These are phyloP conservation scores for Thamnidium elegans DNA, from an alignment of 192 early-diverging fungal genomes.

Conservation along the genomic window DNA sequence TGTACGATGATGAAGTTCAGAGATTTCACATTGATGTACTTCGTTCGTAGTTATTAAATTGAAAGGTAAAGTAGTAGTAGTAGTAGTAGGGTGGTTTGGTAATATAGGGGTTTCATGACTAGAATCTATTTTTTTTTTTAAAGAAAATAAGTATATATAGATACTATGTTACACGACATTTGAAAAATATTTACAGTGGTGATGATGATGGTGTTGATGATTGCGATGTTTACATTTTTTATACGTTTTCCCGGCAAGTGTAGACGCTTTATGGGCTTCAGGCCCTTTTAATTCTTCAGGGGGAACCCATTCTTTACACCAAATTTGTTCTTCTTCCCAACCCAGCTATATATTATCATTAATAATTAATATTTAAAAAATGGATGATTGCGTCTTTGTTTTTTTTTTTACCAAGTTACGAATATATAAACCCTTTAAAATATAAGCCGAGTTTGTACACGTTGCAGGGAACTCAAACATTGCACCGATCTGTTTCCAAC, in stretches of 20 bases:
- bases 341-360: conserved; percentile 1
- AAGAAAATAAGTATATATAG: background rate
- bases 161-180: no score
- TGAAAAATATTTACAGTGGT: background rate
- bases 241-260: conserved; percentile 28
- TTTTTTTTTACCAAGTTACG: conserved; percentile 42
- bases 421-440: conserved; percentile 71
- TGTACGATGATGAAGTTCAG: conserved; percentile 26
- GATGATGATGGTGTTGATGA: conserved; percentile 7
- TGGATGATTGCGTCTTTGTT: background rate
- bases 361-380: background rate
- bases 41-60: conserved; percentile 6
- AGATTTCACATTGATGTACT: conserved; percentile 19
- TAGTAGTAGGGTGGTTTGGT: background rate
- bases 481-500: conserved; percentile 66
- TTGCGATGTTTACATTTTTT: conserved; percentile 23
- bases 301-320: conserved; percentile 18
- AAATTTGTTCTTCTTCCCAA: conserved; percentile 30
- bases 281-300: conserved; percentile 28
- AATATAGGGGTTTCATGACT: background rate
- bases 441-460: conserved; percentile 78
- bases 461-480: conserved; percentile 75
- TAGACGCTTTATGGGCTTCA: conserved; percentile 31
- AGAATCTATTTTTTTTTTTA: background rate
- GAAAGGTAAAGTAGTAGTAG: background rate